These are phyloP conservation scores for Paraphoma chrysanthemicola DNA, from an alignment of 2,329 filamentous ascomycete species.

Conservation along the genomic window DNA sequence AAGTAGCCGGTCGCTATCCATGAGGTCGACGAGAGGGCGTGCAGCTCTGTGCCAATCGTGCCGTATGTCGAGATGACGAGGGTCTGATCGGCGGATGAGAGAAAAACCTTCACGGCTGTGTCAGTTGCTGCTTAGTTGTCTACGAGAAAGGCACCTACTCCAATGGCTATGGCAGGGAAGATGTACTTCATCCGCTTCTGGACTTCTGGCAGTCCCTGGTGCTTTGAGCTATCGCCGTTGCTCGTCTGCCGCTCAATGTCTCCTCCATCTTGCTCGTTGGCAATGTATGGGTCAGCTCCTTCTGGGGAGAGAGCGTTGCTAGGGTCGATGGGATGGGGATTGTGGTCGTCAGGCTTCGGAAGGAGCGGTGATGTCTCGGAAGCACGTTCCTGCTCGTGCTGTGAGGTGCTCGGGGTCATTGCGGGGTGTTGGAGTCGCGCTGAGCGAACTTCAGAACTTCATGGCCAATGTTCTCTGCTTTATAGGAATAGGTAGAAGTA, in stretches of 20 bases:
- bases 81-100: conserved; percentile 77
- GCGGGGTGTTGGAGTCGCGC: not conserved
- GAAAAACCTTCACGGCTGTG: conserved; percentile 64
- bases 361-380: conserved; percentile 57
- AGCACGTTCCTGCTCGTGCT: conserved; percentile 9
- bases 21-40: conserved; percentile 75
- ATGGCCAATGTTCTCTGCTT: not conserved
- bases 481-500: not conserved
- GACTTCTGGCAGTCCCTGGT: conserved; percentile 57
- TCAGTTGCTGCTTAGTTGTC: not conserved
- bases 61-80: conserved; percentile 81
- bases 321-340: conserved; percentile 26
- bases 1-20: conserved; percentile 78
- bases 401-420: conserved; percentile 2
- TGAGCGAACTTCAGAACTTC: not conserved
- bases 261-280: conserved; percentile 28
- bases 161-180: conserved; percentile 67
- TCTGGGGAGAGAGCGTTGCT: conserved; percentile 34
- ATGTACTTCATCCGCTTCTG: conserved; percentile 63
- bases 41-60: conserved; percentile 76
- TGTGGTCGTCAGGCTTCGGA: conserved; percentile 23
- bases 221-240: conserved; percentile 44
- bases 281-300: conserved; percentile 12
- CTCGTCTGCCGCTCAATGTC: conserved; percentile 46
- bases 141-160: conserved; percentile 53